phyloP scores from a whole-genome alignment of 148 eudicot species.

The Rhododendron mucronatum region DNA sequence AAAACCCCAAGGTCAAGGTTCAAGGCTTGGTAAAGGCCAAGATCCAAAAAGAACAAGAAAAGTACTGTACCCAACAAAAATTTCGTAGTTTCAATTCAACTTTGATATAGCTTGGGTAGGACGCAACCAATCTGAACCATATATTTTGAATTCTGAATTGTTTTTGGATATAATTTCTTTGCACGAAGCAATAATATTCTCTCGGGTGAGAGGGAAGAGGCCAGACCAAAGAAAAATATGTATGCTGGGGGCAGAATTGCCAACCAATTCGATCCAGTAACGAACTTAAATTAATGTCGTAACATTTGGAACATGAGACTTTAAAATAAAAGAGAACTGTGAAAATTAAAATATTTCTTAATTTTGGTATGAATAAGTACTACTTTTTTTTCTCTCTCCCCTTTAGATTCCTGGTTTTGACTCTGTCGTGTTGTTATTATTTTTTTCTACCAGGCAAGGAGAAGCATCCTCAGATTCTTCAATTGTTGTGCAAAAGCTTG shows the following conservation, averaged over 20 bases:
- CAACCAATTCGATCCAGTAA: background rate
- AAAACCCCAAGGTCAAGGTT: background rate
- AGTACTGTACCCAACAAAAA: background rate
- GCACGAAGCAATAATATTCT: background rate
- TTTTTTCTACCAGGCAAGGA: constrained; percentile 37
- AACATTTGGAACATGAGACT: background rate
- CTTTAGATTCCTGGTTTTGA: background rate
- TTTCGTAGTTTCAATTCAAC: background rate
- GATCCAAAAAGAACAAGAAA: too few species aligned
- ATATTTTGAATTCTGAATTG: background rate
- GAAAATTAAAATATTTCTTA: background rate
- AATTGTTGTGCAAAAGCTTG: constrained; percentile 46
- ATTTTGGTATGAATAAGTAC: background rate
- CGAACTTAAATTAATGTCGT: background rate
- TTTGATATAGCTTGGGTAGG: background rate
- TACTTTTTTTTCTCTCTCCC: too few species aligned
- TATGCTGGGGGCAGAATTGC: background rate
- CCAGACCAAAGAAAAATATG: background rate
- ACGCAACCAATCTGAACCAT: background rate
- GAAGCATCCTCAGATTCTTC: constrained; percentile 36
- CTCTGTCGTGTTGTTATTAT: background rate
- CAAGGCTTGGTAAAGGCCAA: background rate
- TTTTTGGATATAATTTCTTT: background rate
- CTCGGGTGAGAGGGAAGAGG: background rate
- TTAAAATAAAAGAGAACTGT: background rate